These are phyloP conservation scores for Coemansia sp. DNA, from an alignment of 192 early-diverging fungal species.

Conservation along the genomic window DNA sequence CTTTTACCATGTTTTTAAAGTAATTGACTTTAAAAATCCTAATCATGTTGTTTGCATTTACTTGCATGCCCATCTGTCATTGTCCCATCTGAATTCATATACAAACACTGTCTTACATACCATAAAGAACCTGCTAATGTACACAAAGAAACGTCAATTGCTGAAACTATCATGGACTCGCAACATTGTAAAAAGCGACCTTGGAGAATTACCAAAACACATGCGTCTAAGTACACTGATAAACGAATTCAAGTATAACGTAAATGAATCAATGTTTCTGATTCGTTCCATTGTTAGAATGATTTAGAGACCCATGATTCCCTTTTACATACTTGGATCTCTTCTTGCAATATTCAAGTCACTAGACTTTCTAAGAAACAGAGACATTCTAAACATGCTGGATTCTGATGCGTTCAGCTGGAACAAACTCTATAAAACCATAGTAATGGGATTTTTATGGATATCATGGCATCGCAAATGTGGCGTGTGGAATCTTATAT, in stretches of 20 bases:
- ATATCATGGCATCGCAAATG: neutral
- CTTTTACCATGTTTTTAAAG: constrained; percentile 11
- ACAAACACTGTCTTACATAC: constrained; percentile 4
- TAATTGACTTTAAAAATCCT: neutral
- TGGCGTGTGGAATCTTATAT: neutral
- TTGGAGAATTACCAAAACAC: constrained; percentile 24
- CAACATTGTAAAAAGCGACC: constrained; percentile 18
- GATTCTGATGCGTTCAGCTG: constrained; percentile 14
- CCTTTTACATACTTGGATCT: constrained; percentile 15
- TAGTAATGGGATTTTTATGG: constrained; percentile 5
- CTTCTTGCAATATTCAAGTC: constrained; percentile 4
- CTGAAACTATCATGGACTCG: constrained; percentile 14
- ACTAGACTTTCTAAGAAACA: neutral
- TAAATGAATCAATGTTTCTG: constrained; percentile 31
- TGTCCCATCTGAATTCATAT: constrained; percentile 13
- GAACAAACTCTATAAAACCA: constrained; percentile 23
- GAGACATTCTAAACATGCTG: constrained; percentile 18
- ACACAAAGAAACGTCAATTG: constrained; percentile 18
- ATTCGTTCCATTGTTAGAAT: constrained; percentile 36
- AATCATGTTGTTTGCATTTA: neutral
- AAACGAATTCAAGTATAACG: constrained; percentile 36
- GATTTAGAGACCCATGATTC: constrained; percentile 41
- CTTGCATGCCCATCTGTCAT: constrained; percentile 8
- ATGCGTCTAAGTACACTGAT: constrained; percentile 9
- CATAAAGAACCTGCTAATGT: constrained; percentile 8